A percentile compares a stretch with the other conserved stretches of the same genome.
These are phyloP conservation scores for Hypomontagnella submonticulosa DNA, from an alignment of 495 filamentous ascomycete genomes.

Conservation along the genomic window DNA sequence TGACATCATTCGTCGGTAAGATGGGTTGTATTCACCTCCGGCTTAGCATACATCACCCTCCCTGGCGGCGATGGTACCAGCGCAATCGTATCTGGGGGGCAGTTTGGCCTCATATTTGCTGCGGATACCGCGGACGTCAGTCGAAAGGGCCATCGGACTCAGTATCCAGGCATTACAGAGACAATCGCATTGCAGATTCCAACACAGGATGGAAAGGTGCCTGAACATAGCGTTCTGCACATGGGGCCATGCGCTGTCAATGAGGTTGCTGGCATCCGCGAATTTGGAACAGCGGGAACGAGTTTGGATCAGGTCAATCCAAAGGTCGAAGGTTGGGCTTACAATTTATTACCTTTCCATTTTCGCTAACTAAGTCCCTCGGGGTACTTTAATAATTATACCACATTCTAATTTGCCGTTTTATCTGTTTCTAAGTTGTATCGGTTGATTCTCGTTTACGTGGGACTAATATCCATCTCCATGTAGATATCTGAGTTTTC, in stretches of 20 bases:
- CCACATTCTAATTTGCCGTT: too few species aligned
- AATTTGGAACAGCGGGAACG: background rate
- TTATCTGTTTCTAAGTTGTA: too few species aligned
- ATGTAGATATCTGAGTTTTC: too few species aligned
- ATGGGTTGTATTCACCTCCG: slow-evolving; percentile 63
- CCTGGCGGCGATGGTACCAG: slow-evolving; percentile 52
- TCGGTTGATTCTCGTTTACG: too few species aligned
- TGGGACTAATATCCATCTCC: too few species aligned
- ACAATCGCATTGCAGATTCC: slow-evolving; percentile 60
- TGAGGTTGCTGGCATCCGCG: slow-evolving; percentile 29
- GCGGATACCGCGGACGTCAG: slow-evolving; percentile 62
- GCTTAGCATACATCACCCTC: slow-evolving; percentile 62
- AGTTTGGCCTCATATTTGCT: slow-evolving; percentile 60
- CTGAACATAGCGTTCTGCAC: slow-evolving; percentile 55
- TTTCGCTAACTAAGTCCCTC: background rate
- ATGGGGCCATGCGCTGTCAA: slow-evolving; percentile 26
- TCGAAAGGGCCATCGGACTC: slow-evolving; percentile 58
- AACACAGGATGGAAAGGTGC: slow-evolving; percentile 50
- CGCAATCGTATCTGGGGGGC: slow-evolving; percentile 58
- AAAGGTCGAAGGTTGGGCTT: background rate
- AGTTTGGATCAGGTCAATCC: background rate
- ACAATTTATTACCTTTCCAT: slow-evolving; percentile 1
- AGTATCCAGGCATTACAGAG: slow-evolving; percentile 57
- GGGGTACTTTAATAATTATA: too few species aligned
- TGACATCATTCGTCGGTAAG: slow-evolving; percentile 38